phyloP scores from a whole-genome alignment of 306 rosid genomes.

The Erythrophleum fordii region DNA sequence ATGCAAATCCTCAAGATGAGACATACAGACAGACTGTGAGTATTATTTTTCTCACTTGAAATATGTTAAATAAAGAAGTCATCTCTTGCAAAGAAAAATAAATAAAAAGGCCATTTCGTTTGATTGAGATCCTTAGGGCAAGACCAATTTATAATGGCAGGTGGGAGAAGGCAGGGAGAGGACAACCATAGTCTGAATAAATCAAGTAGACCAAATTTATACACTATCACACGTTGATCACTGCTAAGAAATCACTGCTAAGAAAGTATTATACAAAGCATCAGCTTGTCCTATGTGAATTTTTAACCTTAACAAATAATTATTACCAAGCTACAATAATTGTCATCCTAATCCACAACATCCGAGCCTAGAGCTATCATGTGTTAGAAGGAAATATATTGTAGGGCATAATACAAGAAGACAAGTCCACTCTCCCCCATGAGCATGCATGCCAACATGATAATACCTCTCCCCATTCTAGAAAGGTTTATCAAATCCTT shows the following conservation, averaged over 20 bases:
- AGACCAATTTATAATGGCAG: no score
- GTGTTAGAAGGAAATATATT: conserved; percentile 41
- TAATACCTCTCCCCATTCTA: conserved; percentile 32
- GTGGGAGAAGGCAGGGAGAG: no score
- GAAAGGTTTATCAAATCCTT: conserved; percentile 3
- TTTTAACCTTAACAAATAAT: conserved; percentile 45
- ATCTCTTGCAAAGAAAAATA: background rate
- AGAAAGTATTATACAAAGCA: conserved; percentile 52
- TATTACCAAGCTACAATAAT: conserved; percentile 55
- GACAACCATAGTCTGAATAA: conserved; percentile 3
- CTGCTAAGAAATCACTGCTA: conserved; percentile 45
- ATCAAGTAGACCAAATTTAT: conserved; percentile 35
- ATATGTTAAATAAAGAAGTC: no score
- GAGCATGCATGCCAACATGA: conserved; percentile 13
- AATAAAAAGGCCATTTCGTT: no score
- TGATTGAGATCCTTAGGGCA: no score
- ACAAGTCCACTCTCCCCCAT: conserved; percentile 43
- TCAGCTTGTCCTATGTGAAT: conserved; percentile 59
- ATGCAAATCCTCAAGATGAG: no score
- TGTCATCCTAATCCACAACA: conserved; percentile 50
- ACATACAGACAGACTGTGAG: no score
- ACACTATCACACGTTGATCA: conserved; percentile 48
- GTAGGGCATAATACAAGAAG: conserved; percentile 51
- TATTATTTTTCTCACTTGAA: no score
- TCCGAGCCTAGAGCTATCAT: conserved; percentile 53